Conservation (phyloP, 495 filamentous ascomycete species). For the Penicillium herquei region DNA sequence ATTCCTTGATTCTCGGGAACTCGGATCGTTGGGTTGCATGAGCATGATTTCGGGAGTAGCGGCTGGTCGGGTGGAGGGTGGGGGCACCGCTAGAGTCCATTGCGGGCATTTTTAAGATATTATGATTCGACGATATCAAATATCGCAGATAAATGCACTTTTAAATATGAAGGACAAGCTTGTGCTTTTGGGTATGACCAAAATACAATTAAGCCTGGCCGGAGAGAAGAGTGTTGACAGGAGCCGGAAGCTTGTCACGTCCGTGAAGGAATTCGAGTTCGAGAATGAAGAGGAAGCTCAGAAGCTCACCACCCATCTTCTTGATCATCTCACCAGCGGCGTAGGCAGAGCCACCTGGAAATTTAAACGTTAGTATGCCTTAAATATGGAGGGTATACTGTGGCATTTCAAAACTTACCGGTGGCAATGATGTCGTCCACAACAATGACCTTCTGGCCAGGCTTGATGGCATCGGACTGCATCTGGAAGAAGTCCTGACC, state of each 20-base stretch:
- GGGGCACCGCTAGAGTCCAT: conserved; percentile 7
- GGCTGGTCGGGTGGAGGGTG: conserved; percentile 7
- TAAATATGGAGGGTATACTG: neutral
- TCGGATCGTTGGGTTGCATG: conserved; percentile 2
- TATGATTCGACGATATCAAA: conserved; percentile 3
- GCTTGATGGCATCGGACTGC: conserved; percentile 78
- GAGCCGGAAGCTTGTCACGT: conserved; percentile 80
- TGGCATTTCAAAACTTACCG: conserved; percentile 54
- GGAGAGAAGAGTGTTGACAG: conserved; percentile 78
- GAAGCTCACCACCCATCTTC: conserved; percentile 76
- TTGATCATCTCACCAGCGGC: conserved; percentile 84
- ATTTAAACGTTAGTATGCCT: neutral
- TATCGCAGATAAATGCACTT: conserved; percentile 13
- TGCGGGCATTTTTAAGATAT: conserved; percentile 6
- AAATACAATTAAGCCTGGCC: conserved; percentile 44
- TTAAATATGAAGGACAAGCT: conserved; percentile 5
- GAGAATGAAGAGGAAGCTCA: conserved; percentile 92
- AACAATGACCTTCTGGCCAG: conserved; percentile 84
- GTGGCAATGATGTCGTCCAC: conserved; percentile 99
- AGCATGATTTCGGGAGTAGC: conserved; percentile 3
- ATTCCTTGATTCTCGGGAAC: neutral
- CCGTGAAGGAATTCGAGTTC: conserved; percentile 95
- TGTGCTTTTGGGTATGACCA: neutral
- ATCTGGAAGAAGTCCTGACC: conserved; percentile 96
- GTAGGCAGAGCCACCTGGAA: conserved; percentile 80